Base-by-base conservation (phyloP, 345 rosid species). In the Noccaea caerulescens region DNA sequence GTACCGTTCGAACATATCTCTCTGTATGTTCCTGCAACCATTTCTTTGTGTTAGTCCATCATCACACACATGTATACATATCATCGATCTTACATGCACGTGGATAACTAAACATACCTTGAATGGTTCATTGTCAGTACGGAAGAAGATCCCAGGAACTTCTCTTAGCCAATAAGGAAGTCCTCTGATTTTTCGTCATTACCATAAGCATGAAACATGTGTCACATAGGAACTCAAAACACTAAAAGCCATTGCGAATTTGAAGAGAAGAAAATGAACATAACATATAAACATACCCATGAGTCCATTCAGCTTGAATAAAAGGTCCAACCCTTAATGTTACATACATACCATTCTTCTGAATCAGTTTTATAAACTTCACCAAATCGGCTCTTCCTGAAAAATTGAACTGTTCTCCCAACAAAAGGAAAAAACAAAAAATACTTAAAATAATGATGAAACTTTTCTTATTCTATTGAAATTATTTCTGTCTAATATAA, bases 241-340 rank as follows among this genome's bases (percentile, higher is more conserved):
- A 16, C 1, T 16, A 44, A n/a, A 23, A 56, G 10, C 0, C 20
- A 33, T 41, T 10, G 4, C 13, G 3, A 30, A 16, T 30, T 2
- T 38, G 16, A 5, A 44, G 43, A 62, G 37, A 8, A 45, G 4
- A 56, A 45, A 33, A 33, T 16, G 30, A 38, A 37, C 12, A 7
- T 49, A 60, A 58, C 41, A 59, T 41, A 36, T 39, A 71, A 54
- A 75, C 58, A 39, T 87, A 94, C 99, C 99, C 99, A 37, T 94
- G 93, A 76, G 82, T 94, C 98, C 98, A 94, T 81, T 94, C 99
- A 64, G 92, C 99, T 66, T 94, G 95, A 62, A 94, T 82, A 79
- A 89, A 94, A 1, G 99, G 98, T 38, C 99, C 99, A 71, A 89
- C 69, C 78, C 98, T 77, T 36, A 94, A 75, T 43, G 80, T 84